These are phyloP conservation scores for Globisporangium paddicum DNA, from an alignment of 352 stramenopile species.

Conservation along the genomic window DNA sequence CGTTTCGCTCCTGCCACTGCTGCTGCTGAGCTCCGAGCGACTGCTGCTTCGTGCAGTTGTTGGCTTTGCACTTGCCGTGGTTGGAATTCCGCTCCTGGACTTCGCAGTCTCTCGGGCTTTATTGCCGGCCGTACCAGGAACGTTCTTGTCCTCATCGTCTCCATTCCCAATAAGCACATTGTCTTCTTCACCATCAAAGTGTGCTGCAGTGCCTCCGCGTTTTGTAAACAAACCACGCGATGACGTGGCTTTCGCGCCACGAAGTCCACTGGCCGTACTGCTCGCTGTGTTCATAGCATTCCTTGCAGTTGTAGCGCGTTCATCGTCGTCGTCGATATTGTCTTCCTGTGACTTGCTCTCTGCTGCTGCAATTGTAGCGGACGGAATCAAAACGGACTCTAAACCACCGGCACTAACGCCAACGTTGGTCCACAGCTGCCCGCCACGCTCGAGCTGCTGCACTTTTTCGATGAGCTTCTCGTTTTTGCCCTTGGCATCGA, in stretches of 20 bases:
- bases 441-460: conserved; percentile 59
- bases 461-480: conserved; percentile 65
- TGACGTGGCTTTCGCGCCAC: conserved; percentile 25
- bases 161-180: conserved; percentile 53
- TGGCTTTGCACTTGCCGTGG: not conserved
- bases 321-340: conserved; percentile 10
- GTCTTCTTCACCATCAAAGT: conserved; percentile 49
- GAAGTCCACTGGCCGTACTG: not conserved
- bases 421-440: conserved; percentile 62
- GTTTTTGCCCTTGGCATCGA: conserved; percentile 69
- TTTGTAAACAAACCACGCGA: conserved; percentile 63
- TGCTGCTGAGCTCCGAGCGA: conserved; percentile 7
- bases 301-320: not conserved
- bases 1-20: conserved; percentile 13
- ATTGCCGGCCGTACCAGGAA: not conserved
- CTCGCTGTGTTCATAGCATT: not conserved
- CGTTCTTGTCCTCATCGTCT: conserved; percentile 29
- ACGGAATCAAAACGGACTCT: not conserved
- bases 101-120: conserved; percentile 8
- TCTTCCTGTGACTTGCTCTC: conserved; percentile 14
- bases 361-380: not conserved
- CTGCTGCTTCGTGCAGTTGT: not conserved
- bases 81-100: conserved; percentile 7
- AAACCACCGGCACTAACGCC: not conserved
- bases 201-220: conserved; percentile 21